These are phyloP conservation scores for Petunia axillaris DNA, from an alignment of 257 asterid genomes.

Conservation along the genomic window DNA sequence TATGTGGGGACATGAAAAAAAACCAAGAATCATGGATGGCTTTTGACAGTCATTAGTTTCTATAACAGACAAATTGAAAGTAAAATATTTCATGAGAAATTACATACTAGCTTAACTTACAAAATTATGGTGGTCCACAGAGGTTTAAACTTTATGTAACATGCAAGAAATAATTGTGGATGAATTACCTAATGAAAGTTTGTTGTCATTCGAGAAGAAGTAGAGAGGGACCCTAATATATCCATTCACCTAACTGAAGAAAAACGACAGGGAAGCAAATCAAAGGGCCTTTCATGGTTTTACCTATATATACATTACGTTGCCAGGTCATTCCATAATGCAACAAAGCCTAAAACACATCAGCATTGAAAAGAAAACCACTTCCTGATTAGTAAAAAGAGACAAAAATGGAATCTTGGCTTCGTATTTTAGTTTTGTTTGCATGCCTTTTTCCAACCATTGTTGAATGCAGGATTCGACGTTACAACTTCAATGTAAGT, in stretches of 20 bases:
- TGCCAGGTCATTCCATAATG: background rate
- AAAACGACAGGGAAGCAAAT: conserved; percentile 46
- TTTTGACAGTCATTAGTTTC: too few relatives aligned
- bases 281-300: conserved; percentile 12
- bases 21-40: too few relatives aligned
- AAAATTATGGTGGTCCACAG: background rate
- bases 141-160: conserved; percentile 35
- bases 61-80: too few relatives aligned
- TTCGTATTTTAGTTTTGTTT: conserved; percentile 37
- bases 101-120: background rate
- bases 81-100: background rate
- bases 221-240: conserved; percentile 30
- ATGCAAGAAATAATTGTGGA: conserved; percentile 30
- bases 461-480: conserved; percentile 55
- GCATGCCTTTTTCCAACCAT: conserved; percentile 46
- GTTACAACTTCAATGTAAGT: conserved; percentile 57
- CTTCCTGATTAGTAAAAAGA: background rate
- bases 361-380: background rate
- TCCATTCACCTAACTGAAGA: conserved; percentile 52
- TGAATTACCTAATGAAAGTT: conserved; percentile 27
- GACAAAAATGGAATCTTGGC: conserved; percentile 38
- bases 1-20: too few relatives aligned
- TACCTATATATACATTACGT: conserved; percentile 5
- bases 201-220: conserved; percentile 13
- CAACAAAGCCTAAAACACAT: background rate